phyloP scores from a whole-genome alignment of 2,329 filamentous ascomycete genomes.

The Apiospora hydei region DNA sequence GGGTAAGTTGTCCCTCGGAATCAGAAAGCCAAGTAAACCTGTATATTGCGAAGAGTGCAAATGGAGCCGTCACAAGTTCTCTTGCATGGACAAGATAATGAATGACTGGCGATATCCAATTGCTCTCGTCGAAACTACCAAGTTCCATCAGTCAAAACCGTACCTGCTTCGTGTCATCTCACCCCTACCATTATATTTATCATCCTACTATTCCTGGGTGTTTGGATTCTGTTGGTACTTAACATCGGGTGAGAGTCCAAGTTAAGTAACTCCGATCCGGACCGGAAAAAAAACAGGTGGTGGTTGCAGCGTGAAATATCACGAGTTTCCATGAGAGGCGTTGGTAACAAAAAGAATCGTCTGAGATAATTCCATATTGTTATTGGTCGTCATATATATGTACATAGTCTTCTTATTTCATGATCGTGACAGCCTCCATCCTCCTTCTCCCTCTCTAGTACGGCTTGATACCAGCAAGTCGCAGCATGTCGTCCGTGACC shows the following conservation, averaged over 20 bases:
- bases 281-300: not conserved
- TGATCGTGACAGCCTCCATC: not conserved
- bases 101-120: too few relatives aligned
- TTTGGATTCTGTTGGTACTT: not conserved
- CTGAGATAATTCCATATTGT: not conserved
- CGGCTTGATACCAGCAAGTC: constrained; percentile 44
- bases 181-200: not conserved
- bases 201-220: not conserved
- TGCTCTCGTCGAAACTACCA: too few relatives aligned
- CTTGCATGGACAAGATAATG: too few relatives aligned
- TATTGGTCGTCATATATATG: not conserved
- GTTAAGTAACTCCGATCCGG: not conserved
- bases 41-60: not conserved
- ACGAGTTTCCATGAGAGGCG: not conserved
- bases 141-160: not conserved
- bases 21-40: too few relatives aligned
- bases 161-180: not conserved
- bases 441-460: constrained; percentile 26
- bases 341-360: too few relatives aligned
- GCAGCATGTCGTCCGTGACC: constrained; percentile 43
- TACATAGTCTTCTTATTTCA: not conserved
- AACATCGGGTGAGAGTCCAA: not conserved
- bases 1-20: not conserved
- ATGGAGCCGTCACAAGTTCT: not conserved
- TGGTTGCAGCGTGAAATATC: too few relatives aligned